phyloP scores from a whole-genome alignment of 2,329 filamentous ascomycete genomes.

The Pyrenophora tritici-repentis region DNA sequence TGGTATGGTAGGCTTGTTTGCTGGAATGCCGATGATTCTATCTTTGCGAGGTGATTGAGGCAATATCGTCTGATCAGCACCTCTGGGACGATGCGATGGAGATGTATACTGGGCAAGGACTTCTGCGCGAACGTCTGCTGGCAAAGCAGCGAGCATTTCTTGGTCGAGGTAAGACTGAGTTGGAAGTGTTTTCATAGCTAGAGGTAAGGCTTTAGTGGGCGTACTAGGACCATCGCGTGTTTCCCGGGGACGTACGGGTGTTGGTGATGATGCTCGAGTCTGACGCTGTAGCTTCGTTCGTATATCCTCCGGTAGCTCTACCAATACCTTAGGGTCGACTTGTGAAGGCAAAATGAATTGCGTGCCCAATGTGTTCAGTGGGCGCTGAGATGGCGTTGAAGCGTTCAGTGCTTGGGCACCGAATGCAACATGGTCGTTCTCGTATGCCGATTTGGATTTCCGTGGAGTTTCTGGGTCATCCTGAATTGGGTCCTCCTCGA shows the following conservation, averaged over 20 bases:
- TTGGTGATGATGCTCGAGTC: slow-evolving; percentile 35
- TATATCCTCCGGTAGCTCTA: slow-evolving; percentile 83
- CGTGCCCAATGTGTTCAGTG: slow-evolving; percentile 80
- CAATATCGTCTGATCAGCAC: slow-evolving; percentile 39
- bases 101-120: slow-evolving; percentile 71
- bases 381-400: slow-evolving; percentile 63
- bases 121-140: slow-evolving; percentile 83
- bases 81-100: slow-evolving; percentile 44
- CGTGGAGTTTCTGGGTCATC: slow-evolving; percentile 52
- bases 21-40: slow-evolving; percentile 54
- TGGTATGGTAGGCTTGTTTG: slow-evolving; percentile 59
- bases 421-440: slow-evolving; percentile 44
- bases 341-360: slow-evolving; percentile 91
- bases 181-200: slow-evolving; percentile 53
- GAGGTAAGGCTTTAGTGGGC: slow-evolving; percentile 26
- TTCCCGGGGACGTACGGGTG: slow-evolving; percentile 19
- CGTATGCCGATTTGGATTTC: slow-evolving; percentile 32
- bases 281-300: slow-evolving; percentile 68
- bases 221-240: slow-evolving; percentile 11
- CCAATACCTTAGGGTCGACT: slow-evolving; percentile 78
- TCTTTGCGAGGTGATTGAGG: slow-evolving; percentile 58
- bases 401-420: slow-evolving; percentile 45
- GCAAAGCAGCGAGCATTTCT: slow-evolving; percentile 80
- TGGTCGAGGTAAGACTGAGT: slow-evolving; percentile 80
- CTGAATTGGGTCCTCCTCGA: slow-evolving; percentile 51